Percentiles rank a stretch among this genome's conserved stretches.
Evolutionary conservation across 2,329 filamentous ascomycete species (phyloP).

Genomic region (Ophiostoma angusticollis): DNA sequence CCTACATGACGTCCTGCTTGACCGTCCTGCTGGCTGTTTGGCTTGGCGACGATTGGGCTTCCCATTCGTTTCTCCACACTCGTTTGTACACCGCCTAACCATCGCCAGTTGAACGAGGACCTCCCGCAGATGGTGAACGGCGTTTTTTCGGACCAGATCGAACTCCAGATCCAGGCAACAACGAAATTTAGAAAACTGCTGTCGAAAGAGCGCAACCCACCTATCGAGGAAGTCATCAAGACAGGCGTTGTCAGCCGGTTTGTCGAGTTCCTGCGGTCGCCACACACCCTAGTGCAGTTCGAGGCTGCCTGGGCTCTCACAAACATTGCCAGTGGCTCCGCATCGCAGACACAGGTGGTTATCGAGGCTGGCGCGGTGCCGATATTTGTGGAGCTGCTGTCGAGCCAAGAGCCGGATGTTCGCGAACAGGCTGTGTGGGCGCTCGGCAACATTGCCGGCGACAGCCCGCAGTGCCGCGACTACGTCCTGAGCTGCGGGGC

Average conservation of each 20-base stretch:
- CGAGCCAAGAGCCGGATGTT: slow-evolving; percentile 93
- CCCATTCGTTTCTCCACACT: neutral
- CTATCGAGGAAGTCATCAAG: slow-evolving; percentile 98
- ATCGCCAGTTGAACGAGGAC: slow-evolving; percentile 76
- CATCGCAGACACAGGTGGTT: slow-evolving; percentile 94
- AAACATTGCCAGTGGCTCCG: slow-evolving; percentile 97
- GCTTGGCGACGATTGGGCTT: no score
- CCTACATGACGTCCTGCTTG: no score
- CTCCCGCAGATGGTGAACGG: slow-evolving; percentile 96
- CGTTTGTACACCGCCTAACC: slow-evolving; percentile 4
- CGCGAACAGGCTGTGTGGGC: slow-evolving; percentile 98
- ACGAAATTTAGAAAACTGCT: slow-evolving; percentile 98
- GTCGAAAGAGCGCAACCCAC: slow-evolving; percentile 97
- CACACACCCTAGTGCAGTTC: slow-evolving; percentile 96
- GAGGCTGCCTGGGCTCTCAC: slow-evolving; percentile 98
- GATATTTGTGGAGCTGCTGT: slow-evolving; percentile 93
- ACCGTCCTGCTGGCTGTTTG: no score
- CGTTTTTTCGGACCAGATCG: slow-evolving; percentile 98
- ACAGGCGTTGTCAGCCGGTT: slow-evolving; percentile 95
- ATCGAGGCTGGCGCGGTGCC: slow-evolving; percentile 97
- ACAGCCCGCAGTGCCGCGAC: slow-evolving; percentile 94
- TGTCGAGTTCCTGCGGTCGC: slow-evolving; percentile 94
- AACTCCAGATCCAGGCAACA: slow-evolving; percentile 90
- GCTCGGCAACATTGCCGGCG: slow-evolving; percentile 94
- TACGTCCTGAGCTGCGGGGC: slow-evolving; percentile 89